Base-by-base conservation (phyloP, 495 filamentous ascomycete species). In the Xylaria flabelliformis region DNA sequence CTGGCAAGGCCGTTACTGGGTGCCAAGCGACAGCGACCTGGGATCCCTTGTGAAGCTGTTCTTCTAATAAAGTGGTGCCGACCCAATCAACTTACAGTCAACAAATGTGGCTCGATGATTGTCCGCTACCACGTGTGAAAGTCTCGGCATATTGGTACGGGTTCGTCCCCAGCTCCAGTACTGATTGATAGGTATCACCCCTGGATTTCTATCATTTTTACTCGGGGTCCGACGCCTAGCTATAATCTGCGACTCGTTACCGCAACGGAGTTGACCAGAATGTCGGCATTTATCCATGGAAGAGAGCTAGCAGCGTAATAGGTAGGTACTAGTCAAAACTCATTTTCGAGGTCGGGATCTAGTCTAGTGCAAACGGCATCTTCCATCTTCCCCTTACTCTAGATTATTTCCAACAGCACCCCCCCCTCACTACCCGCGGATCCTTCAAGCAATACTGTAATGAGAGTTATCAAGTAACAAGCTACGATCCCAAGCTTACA, bases 111-210 rank as follows among this genome's bases (percentile, higher is more conserved):
- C 50, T 68, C 42, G 29, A 67, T 24, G 63, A 50, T 32, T 65
- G 42, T 65, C 63, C 42, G 51, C 50, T 46, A 26, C 55, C 67
- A 70, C 67, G 67, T 70, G 67, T 61, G 41, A 61, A 70, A 69
- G 66, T 46, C 66, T 69, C 65, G 65, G 65, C 50, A 68, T 68
- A 32, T 58, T 58, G 46, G 32, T 24, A 65, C 9, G 3, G 29
- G 58, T n/a, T 61, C 58, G 19, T 61, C 32, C 9, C 32, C 56
- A 61, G 56, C 3, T 56, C 51, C 21, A 56, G 51, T 17, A 34
- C 5, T 21, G 55, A 42, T 59, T 10, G 55, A 59, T 59, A 59
- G 59, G 7, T n/a, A 42, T 34, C 1, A 39, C 19, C 58, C 58
- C 58, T 61, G 17, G 59, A 26, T 29, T 64, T 24, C 61, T 29